A percentile compares a stretch with the other conserved stretches of the same genome.
Evolutionary conservation across 768 basidiomycete species (phyloP).

Genomic region (Inosperma sp.): DNA sequence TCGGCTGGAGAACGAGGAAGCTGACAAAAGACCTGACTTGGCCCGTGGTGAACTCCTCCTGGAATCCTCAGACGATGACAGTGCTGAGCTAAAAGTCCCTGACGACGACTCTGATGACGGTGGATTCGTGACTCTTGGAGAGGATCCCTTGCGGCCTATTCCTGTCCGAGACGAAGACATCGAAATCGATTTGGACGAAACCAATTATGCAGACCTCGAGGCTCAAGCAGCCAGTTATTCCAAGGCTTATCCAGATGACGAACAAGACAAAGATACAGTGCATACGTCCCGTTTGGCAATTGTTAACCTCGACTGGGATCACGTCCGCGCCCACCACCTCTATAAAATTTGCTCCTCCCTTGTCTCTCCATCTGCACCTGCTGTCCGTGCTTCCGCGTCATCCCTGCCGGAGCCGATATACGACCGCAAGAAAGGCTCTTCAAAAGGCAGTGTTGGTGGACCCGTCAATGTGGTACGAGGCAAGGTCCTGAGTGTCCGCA

Average conservation of each 20-base stretch:
- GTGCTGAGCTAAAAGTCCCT: constrained; percentile 25
- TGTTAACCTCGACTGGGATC: constrained; percentile 98
- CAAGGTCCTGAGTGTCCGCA: constrained; percentile 66
- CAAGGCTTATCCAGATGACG: constrained; percentile 38
- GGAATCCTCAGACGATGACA: constrained; percentile 82
- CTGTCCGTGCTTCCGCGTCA: constrained; percentile 28
- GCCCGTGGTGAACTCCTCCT: constrained; percentile 87
- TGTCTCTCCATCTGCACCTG: constrained; percentile 55
- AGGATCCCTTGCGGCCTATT: constrained; percentile 24
- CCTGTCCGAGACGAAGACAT: constrained; percentile 40
- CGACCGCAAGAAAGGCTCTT: constrained; percentile 14
- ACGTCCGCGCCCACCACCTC: constrained; percentile 83
- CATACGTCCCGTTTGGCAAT: constrained; percentile 74
- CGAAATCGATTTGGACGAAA: constrained; percentile 81
- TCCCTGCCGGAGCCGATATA: constrained; percentile 15
- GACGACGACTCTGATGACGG: constrained; percentile 32
- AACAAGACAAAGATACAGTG: constrained; percentile 37
- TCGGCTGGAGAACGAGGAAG: constrained; percentile 51
- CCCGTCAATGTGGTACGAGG: constrained; percentile 47
- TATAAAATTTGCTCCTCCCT: constrained; percentile 92
- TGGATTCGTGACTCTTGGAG: constrained; percentile 49
- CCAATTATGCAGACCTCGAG: constrained; percentile 62
- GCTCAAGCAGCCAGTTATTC: constrained; percentile 66
- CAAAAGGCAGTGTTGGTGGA: constrained; percentile 10
- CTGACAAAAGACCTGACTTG: constrained; percentile 56